phyloP scores from a whole-genome alignment of 805 yeast genomes.

The Millerago galiae region DNA sequence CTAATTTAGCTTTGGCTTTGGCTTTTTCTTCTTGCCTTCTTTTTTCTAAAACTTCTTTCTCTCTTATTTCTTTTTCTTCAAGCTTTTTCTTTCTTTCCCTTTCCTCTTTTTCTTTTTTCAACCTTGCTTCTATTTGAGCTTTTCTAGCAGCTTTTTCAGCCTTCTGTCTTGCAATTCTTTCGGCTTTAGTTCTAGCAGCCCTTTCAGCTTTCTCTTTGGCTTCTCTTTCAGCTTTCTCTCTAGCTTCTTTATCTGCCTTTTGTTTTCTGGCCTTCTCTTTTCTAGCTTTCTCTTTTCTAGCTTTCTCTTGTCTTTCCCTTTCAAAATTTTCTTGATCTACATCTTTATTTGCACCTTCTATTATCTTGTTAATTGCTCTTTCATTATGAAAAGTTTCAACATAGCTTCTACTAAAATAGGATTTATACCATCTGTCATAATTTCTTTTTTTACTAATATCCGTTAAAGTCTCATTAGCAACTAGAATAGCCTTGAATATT shows the following conservation, averaged over 20 bases:
- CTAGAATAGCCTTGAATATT: slow-evolving; percentile 14
- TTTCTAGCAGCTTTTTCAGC: slow-evolving; percentile 17
- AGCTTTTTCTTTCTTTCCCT: not conserved
- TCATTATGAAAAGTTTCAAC: slow-evolving; percentile 2
- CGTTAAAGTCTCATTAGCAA: slow-evolving; percentile 11
- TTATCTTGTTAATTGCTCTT: not conserved
- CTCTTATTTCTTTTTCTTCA: slow-evolving; percentile 9
- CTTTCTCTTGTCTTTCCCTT: not conserved
- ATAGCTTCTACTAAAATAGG: slow-evolving; percentile 5
- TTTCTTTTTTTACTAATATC: not conserved
- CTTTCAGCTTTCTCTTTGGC: not conserved
- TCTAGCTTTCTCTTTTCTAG: slow-evolving; percentile 2
- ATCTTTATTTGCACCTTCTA: not conserved
- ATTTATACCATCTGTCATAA: slow-evolving; percentile 17
- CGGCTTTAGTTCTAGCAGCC: no score
- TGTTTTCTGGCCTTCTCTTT: no score
- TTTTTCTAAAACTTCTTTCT: slow-evolving; percentile 20
- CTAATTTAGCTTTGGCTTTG: not conserved
- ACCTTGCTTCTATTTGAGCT: no score
- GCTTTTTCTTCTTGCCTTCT: slow-evolving; percentile 6
- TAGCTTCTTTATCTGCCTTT: slow-evolving; percentile 5
- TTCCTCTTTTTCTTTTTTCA: slow-evolving; percentile 2
- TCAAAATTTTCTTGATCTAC: not conserved
- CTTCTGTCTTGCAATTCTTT: no score
- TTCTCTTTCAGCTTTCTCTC: slow-evolving; percentile 4